phyloP scores from a whole-genome alignment of 345 rosid species.

The Jatropha curcas region DNA sequence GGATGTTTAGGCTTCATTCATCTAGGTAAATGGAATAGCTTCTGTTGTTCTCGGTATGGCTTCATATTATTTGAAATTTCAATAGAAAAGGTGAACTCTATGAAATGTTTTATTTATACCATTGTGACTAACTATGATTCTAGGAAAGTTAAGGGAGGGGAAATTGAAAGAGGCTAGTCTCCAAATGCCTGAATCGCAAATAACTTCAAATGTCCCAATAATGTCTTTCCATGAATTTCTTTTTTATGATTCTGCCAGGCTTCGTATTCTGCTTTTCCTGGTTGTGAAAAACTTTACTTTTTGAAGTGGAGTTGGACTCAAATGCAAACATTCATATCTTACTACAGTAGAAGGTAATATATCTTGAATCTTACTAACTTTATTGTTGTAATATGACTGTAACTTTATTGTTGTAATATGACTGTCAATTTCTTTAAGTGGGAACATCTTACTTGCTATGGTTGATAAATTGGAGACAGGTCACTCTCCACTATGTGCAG shows the following conservation, averaged over 20 bases:
- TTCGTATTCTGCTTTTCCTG: background rate
- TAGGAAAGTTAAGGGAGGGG: background rate
- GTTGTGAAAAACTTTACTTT: constrained; percentile 12
- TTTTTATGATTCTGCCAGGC: background rate
- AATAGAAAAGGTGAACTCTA: background rate
- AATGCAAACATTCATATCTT: constrained; percentile 5
- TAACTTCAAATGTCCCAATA: background rate
- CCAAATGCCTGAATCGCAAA: background rate
- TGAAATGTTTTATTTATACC: background rate
- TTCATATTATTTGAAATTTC: background rate
- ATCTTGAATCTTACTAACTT: constrained; percentile 18
- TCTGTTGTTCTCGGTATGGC: background rate
- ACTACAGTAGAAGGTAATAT: constrained; percentile 14
- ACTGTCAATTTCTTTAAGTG: constrained; percentile 25
- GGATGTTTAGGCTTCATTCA: background rate
- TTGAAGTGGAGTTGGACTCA: constrained; percentile 20
- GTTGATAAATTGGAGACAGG: constrained; percentile 25
- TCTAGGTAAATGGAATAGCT: background rate
- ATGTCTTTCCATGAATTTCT: background rate
- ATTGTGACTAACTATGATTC: background rate
- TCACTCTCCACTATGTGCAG: constrained; percentile 38
- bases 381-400: constrained; percentile 5
- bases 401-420: constrained; percentile 14
- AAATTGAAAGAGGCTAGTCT: background rate
- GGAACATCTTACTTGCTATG: constrained; percentile 26